Conservation (phyloP, 331 rosid species). For the Saraca asoca region DNA sequence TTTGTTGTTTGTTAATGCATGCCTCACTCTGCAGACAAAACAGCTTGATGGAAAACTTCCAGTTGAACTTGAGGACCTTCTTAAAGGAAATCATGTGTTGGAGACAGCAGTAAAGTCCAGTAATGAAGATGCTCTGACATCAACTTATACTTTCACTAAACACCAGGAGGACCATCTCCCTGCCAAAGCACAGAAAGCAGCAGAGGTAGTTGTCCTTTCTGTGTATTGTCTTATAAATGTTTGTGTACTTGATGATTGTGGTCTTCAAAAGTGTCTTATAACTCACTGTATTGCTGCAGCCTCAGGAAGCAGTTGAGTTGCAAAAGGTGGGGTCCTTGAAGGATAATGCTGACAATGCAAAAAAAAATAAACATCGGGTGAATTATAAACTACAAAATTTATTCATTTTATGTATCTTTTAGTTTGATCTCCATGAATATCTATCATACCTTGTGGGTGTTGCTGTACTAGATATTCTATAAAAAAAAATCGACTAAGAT, state of each 20-base stretch:
- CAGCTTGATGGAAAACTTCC: constrained; percentile 71
- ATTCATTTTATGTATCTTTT: constrained; percentile 15
- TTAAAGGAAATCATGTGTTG: constrained; percentile 41
- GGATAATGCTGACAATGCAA: constrained; percentile 45
- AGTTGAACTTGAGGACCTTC: constrained; percentile 53
- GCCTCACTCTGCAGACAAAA: constrained; percentile 56
- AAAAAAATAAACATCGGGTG: constrained; percentile 60
- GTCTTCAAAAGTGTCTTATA: constrained; percentile 21
- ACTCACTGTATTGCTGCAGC: constrained; percentile 42
- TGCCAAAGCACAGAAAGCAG: constrained; percentile 41
- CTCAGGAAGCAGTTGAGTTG: constrained; percentile 28
- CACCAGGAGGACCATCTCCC: constrained; percentile 41
- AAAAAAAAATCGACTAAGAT: constrained; percentile 25
- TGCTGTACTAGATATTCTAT: constrained; percentile 22
- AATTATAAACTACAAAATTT: constrained; percentile 25
- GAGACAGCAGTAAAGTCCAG: constrained; percentile 42
- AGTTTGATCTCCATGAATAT: constrained; percentile 4
- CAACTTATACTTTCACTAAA: constrained; percentile 31
- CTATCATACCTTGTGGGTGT: constrained; percentile 4
- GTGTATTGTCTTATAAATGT: constrained; percentile 23
- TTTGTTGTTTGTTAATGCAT: constrained; percentile 36
- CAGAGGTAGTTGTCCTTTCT: constrained; percentile 46
- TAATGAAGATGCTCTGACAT: constrained; percentile 35
- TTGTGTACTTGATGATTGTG: constrained; percentile 13
- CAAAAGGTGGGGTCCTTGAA: constrained; percentile 48